Base-by-base conservation (phyloP, 2,329 filamentous ascomycete species). In the Emmonsiellopsis sp. region DNA sequence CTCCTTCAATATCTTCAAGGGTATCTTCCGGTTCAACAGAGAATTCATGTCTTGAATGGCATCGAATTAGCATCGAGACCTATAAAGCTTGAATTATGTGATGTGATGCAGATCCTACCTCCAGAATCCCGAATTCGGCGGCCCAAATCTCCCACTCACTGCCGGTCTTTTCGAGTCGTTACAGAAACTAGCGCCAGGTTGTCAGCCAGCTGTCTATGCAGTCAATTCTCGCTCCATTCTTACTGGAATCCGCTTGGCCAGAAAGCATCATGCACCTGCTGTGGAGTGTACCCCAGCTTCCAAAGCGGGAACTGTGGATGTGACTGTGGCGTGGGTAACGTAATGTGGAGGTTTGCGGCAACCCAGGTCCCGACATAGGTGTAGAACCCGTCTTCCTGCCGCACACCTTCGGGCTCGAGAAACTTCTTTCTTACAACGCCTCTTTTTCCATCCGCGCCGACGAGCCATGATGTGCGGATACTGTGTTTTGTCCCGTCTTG, bases 341-440 rank as follows among this genome's bases (percentile, higher is more conserved):
- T 52, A 10, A 66, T 60, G 14, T 63, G 47, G 52, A 62, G 63
- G 33, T 67, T 67, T 40, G 61, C 42, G 3, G 64, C 64, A 5
- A 65, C 60, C 64, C 63, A 66, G 2, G 59, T 64, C 13, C 61
- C 63, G 14, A 64, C 64, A 47, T 67, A 67, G 27, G 43, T 53
- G 27, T 39, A 39, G 36, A 39, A 39, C 13, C 36, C 36, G 13
- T 39, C 36, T 49, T 57, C 54, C 56, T 65, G 55, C 31, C 53
- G 47, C 10, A 66, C 55, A 3, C 63, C 64, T 49, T 53, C 60
- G 9, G 65, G 60, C 51, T 67, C 55, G 2, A 67, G 56, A 53
- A 65, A 67, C 6, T 57, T 55, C 51, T 67, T 67, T 10, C 64
- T 55, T 13, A 62, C 64, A 54, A 57, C 65, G 36, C 67, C 67